Percentiles rank a stretch among this genome's conserved stretches.
Evolutionary conservation across 192 early-diverging fungal species (phyloP).

Genomic region (Ramicandelaber brevisporus): DNA sequence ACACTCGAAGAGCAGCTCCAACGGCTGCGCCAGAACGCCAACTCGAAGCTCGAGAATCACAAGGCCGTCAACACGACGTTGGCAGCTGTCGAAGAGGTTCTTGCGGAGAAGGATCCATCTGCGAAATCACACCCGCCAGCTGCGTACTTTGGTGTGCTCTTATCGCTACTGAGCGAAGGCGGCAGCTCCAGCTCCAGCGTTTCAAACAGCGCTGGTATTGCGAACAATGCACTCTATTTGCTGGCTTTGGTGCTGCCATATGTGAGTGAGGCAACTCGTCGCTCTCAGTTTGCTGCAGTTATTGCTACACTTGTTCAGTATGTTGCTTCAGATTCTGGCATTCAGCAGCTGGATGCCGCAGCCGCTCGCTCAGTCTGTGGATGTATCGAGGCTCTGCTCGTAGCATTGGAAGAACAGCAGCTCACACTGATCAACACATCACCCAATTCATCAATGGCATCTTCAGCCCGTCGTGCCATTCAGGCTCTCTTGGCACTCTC

Average conservation of each 20-base stretch:
- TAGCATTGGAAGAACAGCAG: slow-evolving; percentile 62
- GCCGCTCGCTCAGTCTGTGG: slow-evolving; percentile 46
- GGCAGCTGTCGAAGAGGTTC: slow-evolving; percentile 49
- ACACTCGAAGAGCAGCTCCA: slow-evolving; percentile 14
- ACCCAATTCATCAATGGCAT: slow-evolving; percentile 38
- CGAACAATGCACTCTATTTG: slow-evolving; percentile 48
- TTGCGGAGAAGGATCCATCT: slow-evolving; percentile 42
- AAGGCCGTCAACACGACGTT: slow-evolving; percentile 47
- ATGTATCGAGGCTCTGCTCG: slow-evolving; percentile 54
- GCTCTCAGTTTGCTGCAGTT: slow-evolving; percentile 32
- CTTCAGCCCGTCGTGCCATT: slow-evolving; percentile 35
- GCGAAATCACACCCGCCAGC: slow-evolving; percentile 47
- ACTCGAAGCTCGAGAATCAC: slow-evolving; percentile 63
- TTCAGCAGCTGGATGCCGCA: slow-evolving; percentile 39
- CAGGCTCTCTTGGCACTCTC: slow-evolving; percentile 51
- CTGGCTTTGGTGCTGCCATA: slow-evolving; percentile 48
- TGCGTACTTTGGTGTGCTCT: slow-evolving; percentile 73
- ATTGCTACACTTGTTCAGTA: slow-evolving; percentile 27
- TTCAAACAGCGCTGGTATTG: slow-evolving; percentile 24
- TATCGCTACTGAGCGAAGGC: slow-evolving; percentile 45
- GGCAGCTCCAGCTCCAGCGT: slow-evolving; percentile 12
- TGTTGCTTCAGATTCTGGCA: slow-evolving; percentile 29
- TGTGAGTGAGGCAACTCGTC: slow-evolving; percentile 25
- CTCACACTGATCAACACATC: too few species aligned
- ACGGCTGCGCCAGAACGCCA: slow-evolving; percentile 26